Conservation (phyloP, 805 yeast genomes). For the Candida chauliodis region DNA sequence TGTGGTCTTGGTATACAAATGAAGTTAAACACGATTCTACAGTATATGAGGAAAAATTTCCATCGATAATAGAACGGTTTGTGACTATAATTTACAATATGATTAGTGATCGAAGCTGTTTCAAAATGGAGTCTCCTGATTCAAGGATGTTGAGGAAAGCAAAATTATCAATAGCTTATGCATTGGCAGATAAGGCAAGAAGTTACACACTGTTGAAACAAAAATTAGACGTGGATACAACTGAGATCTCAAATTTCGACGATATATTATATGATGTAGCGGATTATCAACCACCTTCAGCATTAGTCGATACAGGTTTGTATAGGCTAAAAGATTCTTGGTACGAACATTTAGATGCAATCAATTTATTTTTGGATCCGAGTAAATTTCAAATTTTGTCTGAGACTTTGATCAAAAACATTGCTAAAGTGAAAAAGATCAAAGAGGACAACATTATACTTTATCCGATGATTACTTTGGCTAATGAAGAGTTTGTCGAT, state of each 20-base stretch:
- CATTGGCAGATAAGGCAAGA: conserved; percentile 49
- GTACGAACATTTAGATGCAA: conserved; percentile 59
- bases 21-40: conserved; percentile 30
- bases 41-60: conserved; percentile 46
- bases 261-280: conserved; percentile 58
- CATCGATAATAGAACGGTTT: conserved; percentile 41
- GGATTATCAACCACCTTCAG: conserved; percentile 58
- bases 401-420: conserved; percentile 40
- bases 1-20: conserved; percentile 47
- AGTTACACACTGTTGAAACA: conserved; percentile 48
- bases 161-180: conserved; percentile 44
- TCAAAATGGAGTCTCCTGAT: conserved; percentile 21
- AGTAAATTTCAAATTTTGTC: conserved; percentile 51
- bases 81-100: conserved; percentile 43
- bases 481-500: conserved; percentile 32
- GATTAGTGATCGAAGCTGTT: conserved; percentile 34
- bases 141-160: conserved; percentile 26
- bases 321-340: conserved; percentile 63
- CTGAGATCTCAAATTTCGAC: conserved; percentile 42
- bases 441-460: conserved; percentile 45
- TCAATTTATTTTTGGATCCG: conserved; percentile 45
- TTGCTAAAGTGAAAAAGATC: conserved; percentile 36
- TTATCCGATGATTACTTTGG: conserved; percentile 38
- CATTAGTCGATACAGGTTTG: conserved; percentile 54
- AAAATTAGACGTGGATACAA: conserved; percentile 22